Base-by-base conservation (phyloP, 1,284 basidiomycete species). In the Amylostereum areolatum region DNA sequence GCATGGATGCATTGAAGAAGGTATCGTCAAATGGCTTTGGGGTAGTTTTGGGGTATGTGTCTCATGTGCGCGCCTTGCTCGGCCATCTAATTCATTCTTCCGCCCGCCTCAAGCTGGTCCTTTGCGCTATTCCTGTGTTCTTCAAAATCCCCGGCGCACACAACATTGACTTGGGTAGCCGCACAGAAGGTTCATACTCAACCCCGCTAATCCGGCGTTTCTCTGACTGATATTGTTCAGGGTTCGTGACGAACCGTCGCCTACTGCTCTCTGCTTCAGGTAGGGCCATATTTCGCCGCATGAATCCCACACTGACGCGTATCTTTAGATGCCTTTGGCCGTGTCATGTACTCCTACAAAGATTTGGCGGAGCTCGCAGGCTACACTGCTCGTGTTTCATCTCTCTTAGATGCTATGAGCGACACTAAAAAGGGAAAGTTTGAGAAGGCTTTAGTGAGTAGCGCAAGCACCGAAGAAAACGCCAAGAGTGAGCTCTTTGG, bases 21-120 rank as follows among this genome's bases (percentile, higher is more conserved):
- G 93, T 2, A 87, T 99, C 50, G 89, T 98, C 62, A 98, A 98
- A 68, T 96, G 95, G 95, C 65, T 95, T 11, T 98, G 96, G 96
- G 95, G 95, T 56, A 89, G 86, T 62, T 88, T 97, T 62, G 95
- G 95, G 27, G 84, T 90, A 63, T 57, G 78, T 70, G 24, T 18
- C 18, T 18, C 18, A 18, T 18, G 18, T 18, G 18, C 18, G 18
- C 18, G 18, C 18, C 18, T 18, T 18, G 18, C 35, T 25, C 53
- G 31, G 25, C 35, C 8, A 39, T 55, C 52, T 51, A 31, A 50
- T 47, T 12, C 25, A 41, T 12, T 27, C 12, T 7, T 2, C 37
- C 18, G 18, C 44, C 41, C 34, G 40, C 4, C 43, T 52, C 32
- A 53, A 91, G 83, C 75, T 98, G 29, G 80, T 92, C 50, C 82